Evolutionary conservation across 371 early-diverging fungal species (phyloP).

Genomic region (Mortierella sp.): DNA sequence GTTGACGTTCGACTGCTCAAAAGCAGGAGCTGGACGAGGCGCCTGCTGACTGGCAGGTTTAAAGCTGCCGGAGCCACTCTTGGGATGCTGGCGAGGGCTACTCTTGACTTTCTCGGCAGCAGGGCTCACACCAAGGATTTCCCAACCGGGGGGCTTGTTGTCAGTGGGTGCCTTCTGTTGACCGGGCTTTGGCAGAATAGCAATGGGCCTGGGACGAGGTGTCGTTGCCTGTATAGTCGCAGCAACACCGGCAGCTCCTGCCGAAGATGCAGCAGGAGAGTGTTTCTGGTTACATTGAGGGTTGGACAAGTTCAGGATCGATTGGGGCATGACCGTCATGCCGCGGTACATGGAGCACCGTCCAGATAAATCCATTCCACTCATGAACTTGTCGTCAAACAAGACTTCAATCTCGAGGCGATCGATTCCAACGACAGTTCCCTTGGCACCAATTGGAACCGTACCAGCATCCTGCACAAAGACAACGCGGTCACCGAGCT

Average conservation of each 20-base stretch:
- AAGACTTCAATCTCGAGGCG: constrained; percentile 83
- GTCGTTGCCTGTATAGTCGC: no score
- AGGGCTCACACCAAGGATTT: constrained; percentile 41
- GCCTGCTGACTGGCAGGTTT: constrained; percentile 1
- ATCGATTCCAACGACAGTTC: constrained; percentile 87
- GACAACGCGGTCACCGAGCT: constrained; percentile 90
- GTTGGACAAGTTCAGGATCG: constrained; percentile 70
- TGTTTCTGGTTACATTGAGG: constrained; percentile 57
- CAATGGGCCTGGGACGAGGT: constrained; percentile 30
- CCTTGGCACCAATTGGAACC: constrained; percentile 84
- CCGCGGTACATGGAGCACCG: constrained; percentile 79
- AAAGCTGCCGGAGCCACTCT: constrained; percentile 4
- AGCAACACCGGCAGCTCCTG: constrained; percentile 14
- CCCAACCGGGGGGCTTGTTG: constrained; percentile 49
- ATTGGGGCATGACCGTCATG: constrained; percentile 66
- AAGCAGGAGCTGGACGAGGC: constrained; percentile 1
- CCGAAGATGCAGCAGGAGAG: constrained; percentile 9
- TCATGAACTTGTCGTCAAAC: constrained; percentile 86
- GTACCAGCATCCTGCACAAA: constrained; percentile 81
- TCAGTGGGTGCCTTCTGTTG: constrained; percentile 29
- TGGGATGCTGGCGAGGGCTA: constrained; percentile 20
- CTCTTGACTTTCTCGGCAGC: constrained; percentile 25
- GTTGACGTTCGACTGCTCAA: constrained; percentile 21
- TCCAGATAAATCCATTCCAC: constrained; percentile 82
- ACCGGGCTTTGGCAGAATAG: constrained; percentile 22